Evolutionary conservation across 352 stramenopile species (phyloP).

Genomic region (Pythium vanterpoolii): DNA sequence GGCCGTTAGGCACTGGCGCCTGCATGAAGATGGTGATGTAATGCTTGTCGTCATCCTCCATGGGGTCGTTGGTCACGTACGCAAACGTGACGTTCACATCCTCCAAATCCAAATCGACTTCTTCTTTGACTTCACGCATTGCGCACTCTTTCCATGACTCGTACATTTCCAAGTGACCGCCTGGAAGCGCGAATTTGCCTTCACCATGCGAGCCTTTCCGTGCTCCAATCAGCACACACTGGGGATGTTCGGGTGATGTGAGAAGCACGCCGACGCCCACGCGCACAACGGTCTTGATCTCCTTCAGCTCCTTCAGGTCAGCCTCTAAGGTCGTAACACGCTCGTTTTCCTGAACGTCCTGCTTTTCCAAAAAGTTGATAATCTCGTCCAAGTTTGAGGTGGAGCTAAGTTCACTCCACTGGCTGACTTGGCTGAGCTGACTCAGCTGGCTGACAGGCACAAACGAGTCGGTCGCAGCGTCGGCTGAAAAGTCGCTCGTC

Average conservation of each 20-base stretch:
- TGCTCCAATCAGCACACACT: slow-evolving; percentile 67
- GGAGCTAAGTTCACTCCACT: slow-evolving; percentile 80
- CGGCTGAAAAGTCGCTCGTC: slow-evolving; percentile 48
- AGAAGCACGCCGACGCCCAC: slow-evolving; percentile 78
- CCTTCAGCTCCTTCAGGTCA: slow-evolving; percentile 62
- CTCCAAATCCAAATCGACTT: slow-evolving; percentile 69
- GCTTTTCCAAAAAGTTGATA: slow-evolving; percentile 80
- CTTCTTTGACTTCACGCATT: slow-evolving; percentile 78
- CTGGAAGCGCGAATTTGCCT: slow-evolving; percentile 68
- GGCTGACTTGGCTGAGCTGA: slow-evolving; percentile 67
- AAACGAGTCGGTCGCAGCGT: slow-evolving; percentile 16
- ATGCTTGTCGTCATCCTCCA: slow-evolving; percentile 78
- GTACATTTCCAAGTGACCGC: slow-evolving; percentile 81
- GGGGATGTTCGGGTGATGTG: slow-evolving; percentile 54
- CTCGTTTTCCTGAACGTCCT: slow-evolving; percentile 61
- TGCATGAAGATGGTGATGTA: slow-evolving; percentile 88
- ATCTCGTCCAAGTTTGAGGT: slow-evolving; percentile 85
- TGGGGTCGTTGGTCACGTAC: slow-evolving; percentile 80
- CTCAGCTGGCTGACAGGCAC: slow-evolving; percentile 46
- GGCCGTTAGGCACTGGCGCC: slow-evolving; percentile 41
- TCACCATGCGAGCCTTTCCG: slow-evolving; percentile 75
- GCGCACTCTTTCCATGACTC: slow-evolving; percentile 79
- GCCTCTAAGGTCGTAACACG: slow-evolving; percentile 50
- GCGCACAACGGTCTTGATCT: slow-evolving; percentile 52
- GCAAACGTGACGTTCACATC: slow-evolving; percentile 38